Base-by-base conservation (phyloP, 345 rosid genomes). In the Heritiera fomes region DNA sequence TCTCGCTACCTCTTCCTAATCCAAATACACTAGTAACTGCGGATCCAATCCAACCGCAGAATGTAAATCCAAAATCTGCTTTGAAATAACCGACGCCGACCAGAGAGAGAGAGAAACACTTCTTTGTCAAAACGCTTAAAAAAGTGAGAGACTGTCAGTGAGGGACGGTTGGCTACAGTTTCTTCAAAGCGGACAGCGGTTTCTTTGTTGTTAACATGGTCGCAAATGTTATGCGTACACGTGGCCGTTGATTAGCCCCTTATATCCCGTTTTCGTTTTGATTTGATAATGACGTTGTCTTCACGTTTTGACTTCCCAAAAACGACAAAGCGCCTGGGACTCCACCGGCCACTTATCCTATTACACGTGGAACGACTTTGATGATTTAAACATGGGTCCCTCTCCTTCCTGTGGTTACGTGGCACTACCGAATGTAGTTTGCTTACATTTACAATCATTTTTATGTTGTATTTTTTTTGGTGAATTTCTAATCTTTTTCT, bases 191-290 rank as follows among this genome's bases (percentile, higher is more conserved):
- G 34, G 75, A 77, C 77, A 80, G 76, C 74, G 79, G 84, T 72
- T 82, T 71, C 41, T 75, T 70, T 71, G 1, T 34, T 34, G 38
- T 23, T 23, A 23, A 23, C 28, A 23, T 23, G 28, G 28, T 23
- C 28, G 28, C 28, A 23, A 23, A 23, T 23, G 28, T 23, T 23
- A 23, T 23, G 38, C 3, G 78, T 59, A 86, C 89, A 87, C 88
- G 92, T 87, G 90, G 82, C 75, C 41, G 76, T 38, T 46, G 83
- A 87, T 84, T 82, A 84, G 85, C 77, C 9, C 38, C 38, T 34
- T 34, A 0, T 75, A 15, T 75, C 49, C 68, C 40, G 65, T 10
- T 6, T 7, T 43, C 3, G 38, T 34, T 34, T 14, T 6, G 17
- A n/a, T 40, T 3, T 45, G 69, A 17, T 58, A 1, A 65, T 8